Evolutionary conservation across 768 basidiomycete genomes (phyloP), one percentile per base, ranked within the genome.

Genomic region (Kwoniella heveanensis): DNA sequence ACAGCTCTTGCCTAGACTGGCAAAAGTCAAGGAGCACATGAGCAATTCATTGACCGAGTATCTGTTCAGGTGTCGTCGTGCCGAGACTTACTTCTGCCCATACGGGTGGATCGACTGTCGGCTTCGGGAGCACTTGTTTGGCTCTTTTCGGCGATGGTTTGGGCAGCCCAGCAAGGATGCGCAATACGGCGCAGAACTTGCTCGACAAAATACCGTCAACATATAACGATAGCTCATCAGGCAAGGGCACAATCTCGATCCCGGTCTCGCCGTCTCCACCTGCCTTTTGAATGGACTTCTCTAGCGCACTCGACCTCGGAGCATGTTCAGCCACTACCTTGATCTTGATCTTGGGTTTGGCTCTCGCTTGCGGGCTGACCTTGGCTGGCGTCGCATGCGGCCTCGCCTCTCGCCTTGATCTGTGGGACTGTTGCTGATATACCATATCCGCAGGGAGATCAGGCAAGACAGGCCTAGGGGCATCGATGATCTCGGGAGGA

Each of bases 1-100:
- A 77, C 6, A 77, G 73, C 49, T 77, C 75, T 66, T 74, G 75
- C 19, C 74, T 68, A 12, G 70, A 64, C 68, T 73, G 54, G 8
- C 5, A 8, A 47, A 7, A 47, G 19, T 5, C 46, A 19, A 47
- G 15, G 7, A n/a, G n/a, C n/a, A n/a, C n/a, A n/a, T n/a, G n/a
- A n/a, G n/a, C n/a, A n/a, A n/a, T n/a, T n/a, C n/a, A n/a, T n/a
- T n/a, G n/a, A n/a, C n/a, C n/a, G n/a, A n/a, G n/a, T n/a, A n/a
- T n/a, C n/a, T n/a, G n/a, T n/a, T n/a, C n/a, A n/a, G n/a, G n/a
- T n/a, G n/a, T n/a, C n/a, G n/a, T n/a, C n/a, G n/a, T n/a, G n/a
- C n/a, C n/a, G n/a, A n/a, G n/a, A 60, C 64, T 36, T 27, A 72
- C 70, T 29, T 70, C 66, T 54, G 71, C 71, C 71, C 71, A 73